Evolutionary conservation across 1,139 yeast species (phyloP), one percentile per base, ranked within the genome.

Genomic region (Candida tunisiensis): DNA sequence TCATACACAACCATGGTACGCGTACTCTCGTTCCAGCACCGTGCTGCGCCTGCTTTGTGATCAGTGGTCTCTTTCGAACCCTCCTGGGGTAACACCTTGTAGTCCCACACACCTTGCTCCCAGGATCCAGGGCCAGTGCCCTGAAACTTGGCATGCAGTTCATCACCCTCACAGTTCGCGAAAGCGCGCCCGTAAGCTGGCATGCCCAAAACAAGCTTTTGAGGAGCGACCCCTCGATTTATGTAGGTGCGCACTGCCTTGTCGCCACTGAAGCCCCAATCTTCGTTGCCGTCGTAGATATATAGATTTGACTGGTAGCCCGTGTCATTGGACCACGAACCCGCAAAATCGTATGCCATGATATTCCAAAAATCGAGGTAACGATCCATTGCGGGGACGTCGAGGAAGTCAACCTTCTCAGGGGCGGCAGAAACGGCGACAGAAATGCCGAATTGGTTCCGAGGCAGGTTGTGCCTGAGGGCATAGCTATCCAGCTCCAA

Each of bases 341-440:
- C 96, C 3, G 71, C 57, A 41, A 69, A 78, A 47, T 88, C 96
- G 47, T 88, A 88, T 23, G 91, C 69, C 96, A 88, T 85, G 35
- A 88, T 49, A 46, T 85, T 85, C 78, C 88, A 83, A 38, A 68
- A 68, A 16, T 69, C 55, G 20, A 88, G 44, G 38, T 62, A 62
- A 19, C 47, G 48, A 38, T 75, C 74, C 65, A 85, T 62, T 9
- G 58, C 62, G 1, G 35, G 27, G 2, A 80, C 41, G 8, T 62
- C 49, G 28, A 74, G 54, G 4, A 49, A 39, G 2, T 40, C 33
- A 16, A 71, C 44, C 31, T 65, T 60, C 3, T 61, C 65, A 1
- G 46, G 42, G 3, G 72, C 70, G 0, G 77, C 79, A 0, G 96
- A 93, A 2, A 80, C 65, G 0, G 96, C 95, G 12, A 79, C 51